Percentiles rank a stretch among this genome's conserved stretches.
phyloP scores from a whole-genome alignment of 2,329 filamentous ascomycete species.

The Daldinia eschscholtzii region DNA sequence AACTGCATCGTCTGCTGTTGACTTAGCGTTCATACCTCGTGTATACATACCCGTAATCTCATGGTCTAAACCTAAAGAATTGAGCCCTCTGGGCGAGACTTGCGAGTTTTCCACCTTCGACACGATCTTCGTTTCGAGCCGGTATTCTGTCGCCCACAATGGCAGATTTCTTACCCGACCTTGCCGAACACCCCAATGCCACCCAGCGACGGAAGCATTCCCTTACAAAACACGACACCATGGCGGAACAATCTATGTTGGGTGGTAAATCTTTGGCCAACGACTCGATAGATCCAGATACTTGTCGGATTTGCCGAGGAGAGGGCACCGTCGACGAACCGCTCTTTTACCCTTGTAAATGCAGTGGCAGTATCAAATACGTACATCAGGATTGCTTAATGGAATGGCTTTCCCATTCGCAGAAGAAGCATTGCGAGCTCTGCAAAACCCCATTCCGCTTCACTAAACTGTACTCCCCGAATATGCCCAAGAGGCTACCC shows the following conservation, averaged over 20 bases:
- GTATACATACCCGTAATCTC: slow-evolving; percentile 23
- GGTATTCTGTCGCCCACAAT: slow-evolving; percentile 20
- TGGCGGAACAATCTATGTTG: slow-evolving; percentile 32
- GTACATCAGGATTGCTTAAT: slow-evolving; percentile 98
- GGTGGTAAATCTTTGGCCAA: slow-evolving; percentile 24
- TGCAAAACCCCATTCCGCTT: slow-evolving; percentile 99
- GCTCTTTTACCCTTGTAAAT: slow-evolving; percentile 98
- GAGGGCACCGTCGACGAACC: slow-evolving; percentile 86
- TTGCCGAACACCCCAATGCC: slow-evolving; percentile 41
- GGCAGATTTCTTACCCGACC: slow-evolving; percentile 29
- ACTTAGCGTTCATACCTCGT: background rate
- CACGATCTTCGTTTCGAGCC: background rate
- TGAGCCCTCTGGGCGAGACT: slow-evolving; percentile 35
- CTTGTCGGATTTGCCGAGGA: slow-evolving; percentile 96
- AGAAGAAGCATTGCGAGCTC: slow-evolving; percentile 99
- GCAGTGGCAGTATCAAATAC: slow-evolving; percentile 97
- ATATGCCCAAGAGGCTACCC: slow-evolving; percentile 90
- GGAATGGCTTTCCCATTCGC: slow-evolving; percentile 98
- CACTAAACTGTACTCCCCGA: slow-evolving; percentile 94
- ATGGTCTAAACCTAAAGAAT: slow-evolving; percentile 37
- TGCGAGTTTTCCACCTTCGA: background rate
- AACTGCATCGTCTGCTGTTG: background rate
- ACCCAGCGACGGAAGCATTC: slow-evolving; percentile 40
- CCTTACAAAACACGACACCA: slow-evolving; percentile 30
- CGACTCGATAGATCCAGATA: slow-evolving; percentile 65